Conservation (phyloP, 2,329 filamentous ascomycete species). For the Aureobasidium sp. region DNA sequence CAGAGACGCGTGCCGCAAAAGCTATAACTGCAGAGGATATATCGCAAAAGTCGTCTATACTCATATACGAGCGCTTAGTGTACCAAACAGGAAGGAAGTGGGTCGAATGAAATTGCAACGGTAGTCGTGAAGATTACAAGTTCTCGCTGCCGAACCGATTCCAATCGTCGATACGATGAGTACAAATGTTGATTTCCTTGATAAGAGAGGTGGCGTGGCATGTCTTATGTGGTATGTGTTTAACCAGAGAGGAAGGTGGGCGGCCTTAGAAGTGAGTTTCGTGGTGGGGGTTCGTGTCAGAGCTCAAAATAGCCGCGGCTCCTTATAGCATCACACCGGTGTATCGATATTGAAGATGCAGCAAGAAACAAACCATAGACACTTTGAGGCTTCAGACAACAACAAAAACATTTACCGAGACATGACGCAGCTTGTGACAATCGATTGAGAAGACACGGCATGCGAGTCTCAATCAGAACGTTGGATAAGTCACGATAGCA, state of each 20-base stretch:
- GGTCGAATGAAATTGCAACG: neutral
- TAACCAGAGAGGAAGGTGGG: neutral
- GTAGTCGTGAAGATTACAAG: neutral
- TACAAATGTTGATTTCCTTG: neutral
- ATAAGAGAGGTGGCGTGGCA: neutral
- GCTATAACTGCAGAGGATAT: neutral
- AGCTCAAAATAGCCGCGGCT: slow-evolving; percentile 4
- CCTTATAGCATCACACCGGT: neutral
- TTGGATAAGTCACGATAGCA: neutral
- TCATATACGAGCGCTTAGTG: neutral
- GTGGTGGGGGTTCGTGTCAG: neutral
- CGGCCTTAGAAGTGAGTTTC: neutral
- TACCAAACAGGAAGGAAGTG: neutral
- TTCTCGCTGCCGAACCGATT: too few relatives aligned
- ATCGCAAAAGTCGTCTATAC: neutral
- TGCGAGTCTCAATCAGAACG: neutral
- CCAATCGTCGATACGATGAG: neutral
- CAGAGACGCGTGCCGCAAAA: neutral
- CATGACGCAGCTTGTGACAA: neutral
- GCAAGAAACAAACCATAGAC: too few relatives aligned
- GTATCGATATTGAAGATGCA: neutral
- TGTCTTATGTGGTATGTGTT: neutral
- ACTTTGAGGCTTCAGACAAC: neutral
- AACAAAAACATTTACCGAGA: neutral
- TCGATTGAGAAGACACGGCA: neutral